Evolutionary conservation across 495 filamentous ascomycete genomes (phyloP), one percentile per base, ranked within the genome.

Genomic region (Penicillium cosmopolitanum): DNA sequence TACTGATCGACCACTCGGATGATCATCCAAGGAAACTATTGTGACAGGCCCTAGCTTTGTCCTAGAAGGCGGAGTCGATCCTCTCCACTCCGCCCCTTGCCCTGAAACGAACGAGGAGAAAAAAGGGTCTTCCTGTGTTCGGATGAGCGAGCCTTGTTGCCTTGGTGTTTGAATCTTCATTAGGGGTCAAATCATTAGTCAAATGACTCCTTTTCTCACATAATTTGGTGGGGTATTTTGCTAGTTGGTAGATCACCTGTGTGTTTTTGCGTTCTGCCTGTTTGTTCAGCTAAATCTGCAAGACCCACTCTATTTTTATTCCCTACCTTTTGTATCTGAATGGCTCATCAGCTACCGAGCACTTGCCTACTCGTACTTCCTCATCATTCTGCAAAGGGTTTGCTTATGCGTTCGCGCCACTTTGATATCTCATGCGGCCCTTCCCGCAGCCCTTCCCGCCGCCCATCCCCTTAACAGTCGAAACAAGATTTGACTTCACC

Each of bases 31-130:
- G 42, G 3, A 44, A 40, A 44, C 42, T 44, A 19, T 44, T 19
- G 16, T 44, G 42, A 44, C 42, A 44, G 42, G 42, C 42, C 42
- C 42, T 44, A 44, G 42, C 42, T 19, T 44, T 44, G 1, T 16
- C n/a, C 42, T 44, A 16, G 42, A 44, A 7, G 42, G n/a, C 42
- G 42, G 5, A 19, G 42, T 44, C 42, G 42, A 44, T 44, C 42
- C 5, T 44, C 42, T 44, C 42, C 42, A 44, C 42, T 44, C 42
- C n/a, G 42, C 42, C 42, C 42, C 42, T 19, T 44, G 42, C 42
- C 42, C 42, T 44, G 42, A 19, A 10, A 44, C 42, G n/a, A 44
- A 44, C 42, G 42, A 44, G 42, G 42, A 21, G 42, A 18, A 44
- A 44, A 43, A 44, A 44, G 42, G 42, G 42, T 19, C 42, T 44